These are phyloP conservation scores for Candida sp. DNA, from an alignment of 1,139 yeast species.

Conservation along the genomic window DNA sequence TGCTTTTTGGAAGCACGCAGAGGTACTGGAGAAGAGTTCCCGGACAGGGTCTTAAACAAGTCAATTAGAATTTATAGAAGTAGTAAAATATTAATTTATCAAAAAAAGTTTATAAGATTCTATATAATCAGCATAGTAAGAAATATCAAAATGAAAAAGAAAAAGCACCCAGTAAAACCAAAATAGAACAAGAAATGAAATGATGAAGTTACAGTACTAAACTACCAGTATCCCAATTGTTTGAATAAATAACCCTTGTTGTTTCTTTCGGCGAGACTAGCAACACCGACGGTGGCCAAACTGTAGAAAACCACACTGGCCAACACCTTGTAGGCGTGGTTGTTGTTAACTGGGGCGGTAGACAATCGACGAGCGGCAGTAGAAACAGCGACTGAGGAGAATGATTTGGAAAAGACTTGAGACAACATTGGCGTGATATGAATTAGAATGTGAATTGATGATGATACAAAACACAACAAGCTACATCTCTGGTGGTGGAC, in stretches of 20 bases:
- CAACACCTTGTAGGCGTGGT: constrained; percentile 9
- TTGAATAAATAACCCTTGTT: constrained; percentile 14
- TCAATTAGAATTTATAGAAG: constrained; percentile 20
- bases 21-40: constrained; percentile 49
- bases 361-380: constrained; percentile 9
- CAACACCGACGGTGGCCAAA: constrained; percentile 13
- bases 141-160: not conserved
- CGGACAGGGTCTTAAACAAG: constrained; percentile 40
- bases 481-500: not conserved
- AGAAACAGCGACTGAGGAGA: not conserved
- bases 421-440: constrained; percentile 3
- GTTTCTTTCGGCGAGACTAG: constrained; percentile 13
- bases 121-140: not conserved
- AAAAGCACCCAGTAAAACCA: not conserved
- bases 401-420: constrained; percentile 1
- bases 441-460: no score
- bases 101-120: not conserved
- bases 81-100: not conserved
- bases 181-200: not conserved
- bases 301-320: constrained; percentile 15
- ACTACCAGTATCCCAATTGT: constrained; percentile 13
- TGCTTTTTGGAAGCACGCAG: constrained; percentile 39
- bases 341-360: constrained; percentile 6
- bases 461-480: not conserved
- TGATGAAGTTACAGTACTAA: not conserved